These are phyloP conservation scores for Fraxinus excelsior DNA, from an alignment of 257 asterid species.

Conservation along the genomic window DNA sequence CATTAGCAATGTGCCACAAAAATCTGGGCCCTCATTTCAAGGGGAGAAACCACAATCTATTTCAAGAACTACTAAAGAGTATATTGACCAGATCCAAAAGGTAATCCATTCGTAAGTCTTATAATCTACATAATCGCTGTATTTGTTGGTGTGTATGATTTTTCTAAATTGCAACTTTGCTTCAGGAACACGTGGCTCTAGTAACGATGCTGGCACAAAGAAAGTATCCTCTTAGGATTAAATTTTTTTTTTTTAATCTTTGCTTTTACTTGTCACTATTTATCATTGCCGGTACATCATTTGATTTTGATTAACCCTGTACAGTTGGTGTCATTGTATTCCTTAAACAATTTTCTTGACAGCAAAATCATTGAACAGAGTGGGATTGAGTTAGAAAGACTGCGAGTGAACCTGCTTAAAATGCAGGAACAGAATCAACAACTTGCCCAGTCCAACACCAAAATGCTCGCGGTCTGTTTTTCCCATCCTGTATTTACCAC, in stretches of 20 bases:
- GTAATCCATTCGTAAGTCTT: slow-evolving; percentile 32
- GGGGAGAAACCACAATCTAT: slow-evolving; percentile 35
- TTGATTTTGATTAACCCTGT: slow-evolving; percentile 1
- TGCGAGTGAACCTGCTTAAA: slow-evolving; percentile 56
- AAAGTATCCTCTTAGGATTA: slow-evolving; percentile 61
- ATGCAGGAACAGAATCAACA: slow-evolving; percentile 66
- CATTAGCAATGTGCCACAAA: slow-evolving; percentile 66
- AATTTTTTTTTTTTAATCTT: neutral
- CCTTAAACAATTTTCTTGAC: slow-evolving; percentile 37
- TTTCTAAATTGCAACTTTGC: slow-evolving; percentile 18
- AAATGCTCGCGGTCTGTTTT: slow-evolving; percentile 56
- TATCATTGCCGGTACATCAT: neutral
- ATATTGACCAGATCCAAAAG: slow-evolving; percentile 52
- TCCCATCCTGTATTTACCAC: neutral
- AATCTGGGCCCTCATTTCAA: slow-evolving; percentile 29
- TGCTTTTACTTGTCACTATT: neutral
- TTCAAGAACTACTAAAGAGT: slow-evolving; percentile 35
- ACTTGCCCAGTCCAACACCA: slow-evolving; percentile 57
- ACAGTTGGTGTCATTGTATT: slow-evolving; percentile 10
- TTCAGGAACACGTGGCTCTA: slow-evolving; percentile 62
- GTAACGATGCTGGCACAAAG: slow-evolving; percentile 60
- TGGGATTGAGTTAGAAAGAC: slow-evolving; percentile 61
- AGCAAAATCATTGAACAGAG: slow-evolving; percentile 69
- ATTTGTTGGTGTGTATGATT: slow-evolving; percentile 7
- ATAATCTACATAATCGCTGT: slow-evolving; percentile 1